Evolutionary conservation across 352 stramenopile species (phyloP).

Genomic region (Globisporangium recalcitrans): DNA sequence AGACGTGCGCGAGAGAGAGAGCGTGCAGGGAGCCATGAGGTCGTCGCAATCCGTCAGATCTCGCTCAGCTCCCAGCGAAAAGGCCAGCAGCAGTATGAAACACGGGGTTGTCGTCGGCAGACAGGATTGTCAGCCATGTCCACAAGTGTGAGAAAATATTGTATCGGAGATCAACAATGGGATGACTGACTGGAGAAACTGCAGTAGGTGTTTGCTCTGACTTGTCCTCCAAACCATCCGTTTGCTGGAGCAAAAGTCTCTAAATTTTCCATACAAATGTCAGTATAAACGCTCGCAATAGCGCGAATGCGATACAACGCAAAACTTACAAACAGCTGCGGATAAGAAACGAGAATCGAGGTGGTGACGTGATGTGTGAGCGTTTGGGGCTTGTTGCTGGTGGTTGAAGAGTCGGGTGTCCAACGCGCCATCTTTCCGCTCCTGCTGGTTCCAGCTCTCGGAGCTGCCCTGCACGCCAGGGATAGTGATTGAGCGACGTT

Average conservation of each 20-base stretch:
- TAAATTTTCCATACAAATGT: neutral
- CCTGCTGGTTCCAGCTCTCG: neutral
- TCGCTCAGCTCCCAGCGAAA: neutral
- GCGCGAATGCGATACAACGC: neutral
- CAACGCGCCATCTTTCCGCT: neutral
- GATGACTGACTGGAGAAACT: neutral
- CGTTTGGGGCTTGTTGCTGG: neutral
- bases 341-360: neutral
- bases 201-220: too few species aligned
- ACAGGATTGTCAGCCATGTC: neutral
- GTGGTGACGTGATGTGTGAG: neutral
- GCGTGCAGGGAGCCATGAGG: too few species aligned
- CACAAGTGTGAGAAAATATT: neutral
- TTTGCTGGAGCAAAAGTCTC: neutral
- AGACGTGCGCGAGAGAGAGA: neutral
- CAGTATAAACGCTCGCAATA: neutral
- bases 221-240: neutral
- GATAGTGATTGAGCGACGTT: neutral
- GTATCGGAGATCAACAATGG: too few species aligned
- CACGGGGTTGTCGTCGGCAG: too few species aligned
- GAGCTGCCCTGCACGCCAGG: neutral
- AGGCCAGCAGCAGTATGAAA: too few species aligned
- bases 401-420: neutral
- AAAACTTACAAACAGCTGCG: neutral
- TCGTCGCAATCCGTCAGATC: conserved; percentile 10